These are phyloP conservation scores for Podaxis rugospora DNA, from an alignment of 768 basidiomycete genomes.

Conservation along the genomic window DNA sequence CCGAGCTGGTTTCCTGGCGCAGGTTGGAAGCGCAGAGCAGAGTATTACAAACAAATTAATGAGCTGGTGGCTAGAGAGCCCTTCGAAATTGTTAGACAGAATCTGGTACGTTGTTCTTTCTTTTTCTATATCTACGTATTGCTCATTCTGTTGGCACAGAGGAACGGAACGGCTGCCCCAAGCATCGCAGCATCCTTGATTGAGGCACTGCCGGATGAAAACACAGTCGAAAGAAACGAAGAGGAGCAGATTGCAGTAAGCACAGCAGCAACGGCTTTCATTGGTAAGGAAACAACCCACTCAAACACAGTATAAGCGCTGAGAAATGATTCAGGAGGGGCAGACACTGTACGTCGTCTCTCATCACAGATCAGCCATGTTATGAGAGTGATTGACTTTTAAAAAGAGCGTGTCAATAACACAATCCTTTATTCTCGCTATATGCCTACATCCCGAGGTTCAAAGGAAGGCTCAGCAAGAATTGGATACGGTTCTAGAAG, in stretches of 20 bases:
- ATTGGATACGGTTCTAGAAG: neutral
- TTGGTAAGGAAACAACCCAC: conserved; percentile 14
- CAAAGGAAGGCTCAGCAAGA: neutral
- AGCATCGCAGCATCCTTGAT: conserved; percentile 17
- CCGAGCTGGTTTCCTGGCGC: neutral
- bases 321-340: neutral
- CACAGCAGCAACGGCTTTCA: conserved; percentile 19
- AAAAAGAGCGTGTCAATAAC: neutral
- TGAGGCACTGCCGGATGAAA: conserved; percentile 14
- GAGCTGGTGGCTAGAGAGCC: neutral
- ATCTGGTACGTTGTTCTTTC: neutral
- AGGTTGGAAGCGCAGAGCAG: neutral
- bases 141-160: neutral
- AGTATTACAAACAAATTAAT: neutral
- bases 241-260: conserved; percentile 19
- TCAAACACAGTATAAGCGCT: neutral
- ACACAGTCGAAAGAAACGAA: conserved; percentile 12
- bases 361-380: neutral
- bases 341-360: neutral
- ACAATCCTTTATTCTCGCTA: neutral
- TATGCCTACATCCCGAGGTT: neutral
- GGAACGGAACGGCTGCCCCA: conserved; percentile 1
- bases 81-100: neutral
- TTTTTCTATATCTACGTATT: neutral
- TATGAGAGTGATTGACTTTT: neutral